Base-by-base conservation (phyloP, 2,329 filamentous ascomycete genomes). In the Penicillium sp. region DNA sequence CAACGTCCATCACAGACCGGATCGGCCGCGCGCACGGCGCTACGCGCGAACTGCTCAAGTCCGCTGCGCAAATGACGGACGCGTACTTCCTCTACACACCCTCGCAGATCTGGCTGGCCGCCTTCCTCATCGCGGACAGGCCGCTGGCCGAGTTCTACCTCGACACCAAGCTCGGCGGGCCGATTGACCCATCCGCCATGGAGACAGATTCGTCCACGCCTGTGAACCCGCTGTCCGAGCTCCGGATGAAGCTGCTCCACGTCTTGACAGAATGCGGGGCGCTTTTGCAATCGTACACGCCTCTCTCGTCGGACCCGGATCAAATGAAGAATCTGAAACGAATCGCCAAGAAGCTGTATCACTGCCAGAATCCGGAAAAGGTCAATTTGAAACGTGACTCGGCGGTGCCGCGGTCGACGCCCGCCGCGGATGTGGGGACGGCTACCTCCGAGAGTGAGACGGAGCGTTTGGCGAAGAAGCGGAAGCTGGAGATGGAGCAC, bases 71-170 rank as follows among this genome's bases (percentile, higher is more conserved):
- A 52, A 83, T 97, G 61, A 96, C 94, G 27, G 95, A 99, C 69
- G 92, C 87, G n/a, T 98, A 98, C 78, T 97, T 98, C 77, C 89
- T 96, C 75, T 98, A 91, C 78, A 94, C 94, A 0, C 95, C 95
- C 0, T 90, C 91, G 24, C 95, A 99, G 75, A 96, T 98, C 73
- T 93, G 93, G 87, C 83, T 98, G 60, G 89, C 91, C 0, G 87
- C 93, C 0, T 78, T 97, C 31, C 82, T 89, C 14, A 83, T 96
- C 53, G 90, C 88, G 0, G 94, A 98, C 71, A 67, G 70, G 27
- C 76, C 77, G 2, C 68, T 82, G 5, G 73, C 75, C 1, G 71
- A 78, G 55, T 78, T 77, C 60, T 81, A 81, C 62, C 68, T 81
- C 18, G 74, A 79, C 31, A 72, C 72, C 1, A 81, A 81, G 65